Percentiles rank a stretch among this genome's conserved stretches.
Evolutionary conservation across 257 asterid species (phyloP).

Genomic region (Osmanthus fragrans): DNA sequence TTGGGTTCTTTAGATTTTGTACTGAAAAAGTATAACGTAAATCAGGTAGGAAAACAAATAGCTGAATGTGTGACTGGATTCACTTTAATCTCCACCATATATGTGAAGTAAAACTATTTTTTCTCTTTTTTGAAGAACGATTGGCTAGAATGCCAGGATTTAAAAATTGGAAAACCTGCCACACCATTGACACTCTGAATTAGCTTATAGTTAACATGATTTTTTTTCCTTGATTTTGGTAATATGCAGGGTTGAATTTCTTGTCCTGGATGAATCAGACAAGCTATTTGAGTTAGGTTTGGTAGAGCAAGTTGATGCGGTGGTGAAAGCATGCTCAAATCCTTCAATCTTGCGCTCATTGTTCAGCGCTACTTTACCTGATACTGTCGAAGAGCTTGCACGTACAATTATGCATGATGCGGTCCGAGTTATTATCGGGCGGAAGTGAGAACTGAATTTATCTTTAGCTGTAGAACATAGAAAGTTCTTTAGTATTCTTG

Average conservation of each 20-base stretch:
- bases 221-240: constrained; percentile 4
- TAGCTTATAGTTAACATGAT: background rate
- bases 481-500: background rate
- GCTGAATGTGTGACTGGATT: background rate
- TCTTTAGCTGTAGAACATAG: background rate
- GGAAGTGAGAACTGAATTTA: constrained; percentile 56
- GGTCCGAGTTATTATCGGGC: constrained; percentile 80
- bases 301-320: constrained; percentile 88
- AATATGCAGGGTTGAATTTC: constrained; percentile 75
- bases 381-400: constrained; percentile 85
- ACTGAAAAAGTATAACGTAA: background rate
- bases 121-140: constrained; percentile 18
- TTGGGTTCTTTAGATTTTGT: background rate
- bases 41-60: background rate
- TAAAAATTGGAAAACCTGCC: background rate
- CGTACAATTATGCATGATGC: constrained; percentile 96
- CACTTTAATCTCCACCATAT: background rate
- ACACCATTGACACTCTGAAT: constrained; percentile 3
- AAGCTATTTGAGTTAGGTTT: constrained; percentile 87
- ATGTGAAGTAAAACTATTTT: background rate
- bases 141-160: background rate
- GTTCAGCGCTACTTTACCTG: constrained; percentile 95
- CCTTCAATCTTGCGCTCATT: constrained; percentile 81
- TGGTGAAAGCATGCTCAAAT: constrained; percentile 93
- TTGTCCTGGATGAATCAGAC: constrained; percentile 93